Evolutionary conservation across 768 basidiomycete species (phyloP).

Genomic region (Mycena galopus): DNA sequence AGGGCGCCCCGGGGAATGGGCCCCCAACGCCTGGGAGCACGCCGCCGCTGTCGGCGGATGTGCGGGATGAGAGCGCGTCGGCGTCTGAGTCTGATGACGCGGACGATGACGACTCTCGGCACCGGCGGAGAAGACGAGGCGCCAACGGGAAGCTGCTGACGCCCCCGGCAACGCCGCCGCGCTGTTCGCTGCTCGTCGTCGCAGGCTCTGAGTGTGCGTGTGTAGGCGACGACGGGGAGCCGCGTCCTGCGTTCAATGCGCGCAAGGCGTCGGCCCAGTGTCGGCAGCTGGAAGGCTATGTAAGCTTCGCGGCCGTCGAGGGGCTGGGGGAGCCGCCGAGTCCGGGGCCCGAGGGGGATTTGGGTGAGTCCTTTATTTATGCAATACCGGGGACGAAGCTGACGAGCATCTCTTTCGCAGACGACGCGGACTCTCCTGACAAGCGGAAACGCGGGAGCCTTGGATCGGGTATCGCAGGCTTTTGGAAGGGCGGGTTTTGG

Average conservation of each 20-base stretch:
- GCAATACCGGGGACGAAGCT: too few species aligned
- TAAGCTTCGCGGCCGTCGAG: constrained; percentile 76
- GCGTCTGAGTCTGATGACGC: constrained; percentile 20
- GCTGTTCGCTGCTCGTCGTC: constrained; percentile 39
- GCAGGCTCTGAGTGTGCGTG: constrained; percentile 27
- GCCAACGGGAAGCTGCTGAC: constrained; percentile 34
- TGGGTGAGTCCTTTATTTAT: background rate
- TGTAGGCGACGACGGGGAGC: background rate
- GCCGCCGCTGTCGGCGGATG: constrained; percentile 34
- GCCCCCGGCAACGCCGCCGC: constrained; percentile 47
- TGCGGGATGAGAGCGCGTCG: constrained; percentile 10
- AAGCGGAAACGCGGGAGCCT: constrained; percentile 26
- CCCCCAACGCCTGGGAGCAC: constrained; percentile 34
- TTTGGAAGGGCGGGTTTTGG: constrained; percentile 37
- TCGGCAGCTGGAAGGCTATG: constrained; percentile 70
- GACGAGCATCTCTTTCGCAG: background rate
- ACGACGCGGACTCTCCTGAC: background rate
- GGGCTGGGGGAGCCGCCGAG: constrained; percentile 72
- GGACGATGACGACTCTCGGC: constrained; percentile 40
- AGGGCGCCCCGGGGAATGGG: background rate
- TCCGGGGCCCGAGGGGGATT: constrained; percentile 22
- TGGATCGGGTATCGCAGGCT: constrained; percentile 28
- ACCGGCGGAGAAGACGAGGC: constrained; percentile 37
- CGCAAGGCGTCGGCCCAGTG: constrained; percentile 71
- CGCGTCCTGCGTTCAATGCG: constrained; percentile 68